These are phyloP conservation scores for Daldinia eschscholtzii DNA, from an alignment of 2,329 filamentous ascomycete species.

Conservation along the genomic window DNA sequence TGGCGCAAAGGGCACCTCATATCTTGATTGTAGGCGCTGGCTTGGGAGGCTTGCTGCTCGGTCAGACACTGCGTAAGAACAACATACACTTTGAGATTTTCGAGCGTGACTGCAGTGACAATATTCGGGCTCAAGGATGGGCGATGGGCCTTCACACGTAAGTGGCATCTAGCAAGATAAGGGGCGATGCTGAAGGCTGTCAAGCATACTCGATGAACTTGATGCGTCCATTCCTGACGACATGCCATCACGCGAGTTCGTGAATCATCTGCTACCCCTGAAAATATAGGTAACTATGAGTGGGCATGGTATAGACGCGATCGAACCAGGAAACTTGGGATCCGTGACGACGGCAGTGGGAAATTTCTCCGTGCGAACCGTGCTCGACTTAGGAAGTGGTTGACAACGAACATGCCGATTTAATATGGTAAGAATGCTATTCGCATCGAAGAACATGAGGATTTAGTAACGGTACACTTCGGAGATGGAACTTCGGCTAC, in stretches of 20 bases:
- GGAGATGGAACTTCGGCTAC: constrained; percentile 57
- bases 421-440: constrained; percentile 57
- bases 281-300: constrained; percentile 41
- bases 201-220: constrained; percentile 45
- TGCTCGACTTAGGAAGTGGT: constrained; percentile 47
- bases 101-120: constrained; percentile 40
- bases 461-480: constrained; percentile 58
- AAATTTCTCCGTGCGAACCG: constrained; percentile 53
- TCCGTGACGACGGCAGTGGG: constrained; percentile 47
- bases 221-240: constrained; percentile 43
- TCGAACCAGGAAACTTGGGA: constrained; percentile 34
- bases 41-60: constrained; percentile 42
- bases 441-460: constrained; percentile 52
- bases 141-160: constrained; percentile 44
- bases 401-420: constrained; percentile 49
- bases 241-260: constrained; percentile 42
- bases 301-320: constrained; percentile 41
- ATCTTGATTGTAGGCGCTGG: constrained; percentile 45
- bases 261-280: constrained; percentile 44
- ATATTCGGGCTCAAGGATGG: constrained; percentile 43
- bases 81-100: constrained; percentile 46
- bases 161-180: not conserved
- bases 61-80: constrained; percentile 45
- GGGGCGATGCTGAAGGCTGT: constrained; percentile 9
- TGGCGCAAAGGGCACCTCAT: constrained; percentile 34